Base-by-base conservation (phyloP, 1,284 basidiomycete species). In the Leccinum subatratum region DNA sequence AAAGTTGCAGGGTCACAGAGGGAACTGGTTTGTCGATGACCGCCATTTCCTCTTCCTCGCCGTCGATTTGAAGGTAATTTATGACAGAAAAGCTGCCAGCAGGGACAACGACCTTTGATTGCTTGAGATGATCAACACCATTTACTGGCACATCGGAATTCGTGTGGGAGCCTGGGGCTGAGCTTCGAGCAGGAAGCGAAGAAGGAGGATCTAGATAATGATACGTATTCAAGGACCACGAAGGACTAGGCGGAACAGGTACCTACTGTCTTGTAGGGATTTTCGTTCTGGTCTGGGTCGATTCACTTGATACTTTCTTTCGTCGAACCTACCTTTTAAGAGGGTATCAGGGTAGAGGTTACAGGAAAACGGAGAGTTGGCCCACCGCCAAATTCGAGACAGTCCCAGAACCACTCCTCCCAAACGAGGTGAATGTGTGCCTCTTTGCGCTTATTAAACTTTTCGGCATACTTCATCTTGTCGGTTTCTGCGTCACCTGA, bases 331-430 rank as follows among this genome's bases (percentile, higher is more conserved):
- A 51, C 83, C 82, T 83, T 71, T 63, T 48, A 14, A 39, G 58
- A 60, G 39, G 39, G 70, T 16, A 57, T 68, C 22, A 54, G 37
- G 8, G 22, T n/a, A 61, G 4, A 14, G 25, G 30, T 48, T 59
- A 8, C 1, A 6, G 20, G 25, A 48, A 39, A 57, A 68, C 18
- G 8, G 42, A 64, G 25, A 63, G 3, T 30, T 30, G 2, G 9
- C 80, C 62, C 65, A 83, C 90, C 92, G 66, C 86, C 86, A 70
- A 86, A 89, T 61, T 86, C 82, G 11, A 92, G 69, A 39, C 82
- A 92, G 70, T 93, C 92, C 88, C 89, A 91, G 68, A 94, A 90
- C 92, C 92, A 94, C 67, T 93, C 91, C 69, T 92, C 90, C 88
- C 92, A 93, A 2, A 94, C 85, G 3, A 93, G 79, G 62, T 83